These are phyloP conservation scores for Cutaneotrichosporon cyanovorans DNA, from an alignment of 1,284 basidiomycete species.

Conservation along the genomic window DNA sequence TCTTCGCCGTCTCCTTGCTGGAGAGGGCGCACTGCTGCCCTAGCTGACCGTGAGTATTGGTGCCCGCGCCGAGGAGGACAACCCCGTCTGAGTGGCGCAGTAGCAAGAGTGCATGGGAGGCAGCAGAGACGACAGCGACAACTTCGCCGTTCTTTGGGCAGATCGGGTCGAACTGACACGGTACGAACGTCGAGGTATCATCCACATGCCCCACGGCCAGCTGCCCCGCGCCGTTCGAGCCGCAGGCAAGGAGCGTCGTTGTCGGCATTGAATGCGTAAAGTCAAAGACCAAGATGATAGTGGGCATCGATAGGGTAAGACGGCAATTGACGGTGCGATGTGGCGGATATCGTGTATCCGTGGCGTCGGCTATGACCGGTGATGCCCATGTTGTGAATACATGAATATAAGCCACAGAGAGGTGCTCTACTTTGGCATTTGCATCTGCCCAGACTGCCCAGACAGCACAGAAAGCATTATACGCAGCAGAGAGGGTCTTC, in stretches of 20 bases:
- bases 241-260: constrained; percentile 52
- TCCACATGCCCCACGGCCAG: constrained; percentile 55
- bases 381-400: background rate
- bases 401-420: background rate
- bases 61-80: constrained; percentile 33
- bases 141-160: constrained; percentile 9
- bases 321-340: no score
- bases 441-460: no score
- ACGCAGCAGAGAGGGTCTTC: no score
- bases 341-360: no score
- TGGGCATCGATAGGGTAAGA: no score
- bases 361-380: background rate
- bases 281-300: background rate
- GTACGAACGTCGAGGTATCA: constrained; percentile 55
- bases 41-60: constrained; percentile 38
- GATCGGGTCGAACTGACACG: constrained; percentile 44
- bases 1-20: constrained; percentile 19
- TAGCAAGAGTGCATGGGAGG: constrained; percentile 34
- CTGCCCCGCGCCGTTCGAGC: constrained; percentile 71
- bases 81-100: constrained; percentile 2
- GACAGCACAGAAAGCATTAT: no score
- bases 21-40: constrained; percentile 30
- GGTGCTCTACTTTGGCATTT: no score
- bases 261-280: no score
- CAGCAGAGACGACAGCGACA: constrained; percentile 30